Conservation (phyloP, 345 rosid species). For the Citrus medica region DNA sequence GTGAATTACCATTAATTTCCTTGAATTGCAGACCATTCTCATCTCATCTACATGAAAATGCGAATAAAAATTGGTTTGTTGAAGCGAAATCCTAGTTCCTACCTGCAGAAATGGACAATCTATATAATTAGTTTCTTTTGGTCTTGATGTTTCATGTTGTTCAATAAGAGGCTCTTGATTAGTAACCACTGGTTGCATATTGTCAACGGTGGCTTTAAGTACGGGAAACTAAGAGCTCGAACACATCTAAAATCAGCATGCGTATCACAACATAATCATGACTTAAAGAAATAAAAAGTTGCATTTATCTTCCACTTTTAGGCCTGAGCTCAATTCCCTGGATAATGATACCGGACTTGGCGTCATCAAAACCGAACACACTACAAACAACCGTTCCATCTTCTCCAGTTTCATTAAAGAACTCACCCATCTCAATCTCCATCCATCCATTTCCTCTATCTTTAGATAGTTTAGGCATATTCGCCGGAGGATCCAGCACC, state of each 20-base stretch:
- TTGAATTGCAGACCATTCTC: not conserved
- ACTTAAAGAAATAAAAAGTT: too few species aligned
- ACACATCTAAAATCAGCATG: too few species aligned
- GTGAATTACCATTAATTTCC: not conserved
- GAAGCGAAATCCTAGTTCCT: not conserved
- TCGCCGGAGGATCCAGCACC: not conserved
- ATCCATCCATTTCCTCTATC: constrained; percentile 40
- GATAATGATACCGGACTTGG: too few species aligned
- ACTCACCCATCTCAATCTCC: constrained; percentile 41
- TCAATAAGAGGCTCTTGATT: not conserved
- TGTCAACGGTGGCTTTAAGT: too few species aligned
- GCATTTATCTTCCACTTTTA: too few species aligned
- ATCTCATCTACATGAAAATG: not conserved
- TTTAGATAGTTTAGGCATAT: not conserved
- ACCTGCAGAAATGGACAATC: not conserved
- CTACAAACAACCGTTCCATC: not conserved
- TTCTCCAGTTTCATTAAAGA: constrained; percentile 30
- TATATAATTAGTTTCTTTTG: not conserved
- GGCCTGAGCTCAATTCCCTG: too few species aligned
- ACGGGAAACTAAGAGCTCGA: too few species aligned
- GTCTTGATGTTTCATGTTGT: not conserved
- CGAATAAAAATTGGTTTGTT: not conserved
- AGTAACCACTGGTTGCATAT: not conserved
- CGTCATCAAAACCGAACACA: too few species aligned
- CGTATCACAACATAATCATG: too few species aligned